Conservation (phyloP, 2,329 filamentous ascomycete species). For the Ophiocordyceps camponoti-floridani region DNA sequence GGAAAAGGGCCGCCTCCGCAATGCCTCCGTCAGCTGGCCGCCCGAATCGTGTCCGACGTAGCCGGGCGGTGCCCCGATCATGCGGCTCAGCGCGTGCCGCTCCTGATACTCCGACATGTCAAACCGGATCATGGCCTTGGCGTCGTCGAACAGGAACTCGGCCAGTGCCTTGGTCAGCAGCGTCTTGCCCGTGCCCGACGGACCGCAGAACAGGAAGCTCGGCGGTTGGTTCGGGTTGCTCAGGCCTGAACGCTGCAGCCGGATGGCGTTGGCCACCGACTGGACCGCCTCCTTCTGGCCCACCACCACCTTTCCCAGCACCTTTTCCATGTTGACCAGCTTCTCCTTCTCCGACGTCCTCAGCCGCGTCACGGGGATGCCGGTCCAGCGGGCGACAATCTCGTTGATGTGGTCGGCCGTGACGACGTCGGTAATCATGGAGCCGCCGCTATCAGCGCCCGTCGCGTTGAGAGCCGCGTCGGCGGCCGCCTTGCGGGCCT, state of each 20-base stretch:
- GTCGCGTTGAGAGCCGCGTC: constrained; percentile 49
- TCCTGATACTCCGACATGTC: constrained; percentile 99
- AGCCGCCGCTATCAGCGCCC: constrained; percentile 40
- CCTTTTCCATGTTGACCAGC: constrained; percentile 89
- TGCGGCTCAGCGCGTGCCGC: constrained; percentile 81
- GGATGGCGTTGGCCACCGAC: constrained; percentile 89
- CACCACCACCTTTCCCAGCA: constrained; percentile 68
- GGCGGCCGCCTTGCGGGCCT: constrained; percentile 60
- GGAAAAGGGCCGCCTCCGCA: constrained; percentile 89
- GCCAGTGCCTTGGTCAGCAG: constrained; percentile 91
- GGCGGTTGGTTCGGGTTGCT: constrained; percentile 93
- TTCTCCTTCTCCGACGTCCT: constrained; percentile 97
- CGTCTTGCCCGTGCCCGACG: constrained; percentile 95
- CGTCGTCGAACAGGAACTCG: constrained; percentile 94
- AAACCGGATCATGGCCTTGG: constrained; percentile 95
- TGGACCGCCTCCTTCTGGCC: constrained; percentile 88
- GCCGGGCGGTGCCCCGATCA: constrained; percentile 94
- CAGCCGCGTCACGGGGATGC: constrained; percentile 85
- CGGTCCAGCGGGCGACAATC: constrained; percentile 94
- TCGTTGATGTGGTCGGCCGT: constrained; percentile 98
- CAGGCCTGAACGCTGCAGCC: constrained; percentile 84
- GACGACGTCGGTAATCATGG: constrained; percentile 81
- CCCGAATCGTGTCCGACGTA: constrained; percentile 95
- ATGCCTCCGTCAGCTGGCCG: constrained; percentile 85
- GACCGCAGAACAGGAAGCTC: constrained; percentile 96